A percentile compares a stretch with the other conserved stretches of the same genome.
Evolutionary conservation across 1,284 basidiomycete species (phyloP).

Genomic region (Rhodotorula mucilaginosa): DNA sequence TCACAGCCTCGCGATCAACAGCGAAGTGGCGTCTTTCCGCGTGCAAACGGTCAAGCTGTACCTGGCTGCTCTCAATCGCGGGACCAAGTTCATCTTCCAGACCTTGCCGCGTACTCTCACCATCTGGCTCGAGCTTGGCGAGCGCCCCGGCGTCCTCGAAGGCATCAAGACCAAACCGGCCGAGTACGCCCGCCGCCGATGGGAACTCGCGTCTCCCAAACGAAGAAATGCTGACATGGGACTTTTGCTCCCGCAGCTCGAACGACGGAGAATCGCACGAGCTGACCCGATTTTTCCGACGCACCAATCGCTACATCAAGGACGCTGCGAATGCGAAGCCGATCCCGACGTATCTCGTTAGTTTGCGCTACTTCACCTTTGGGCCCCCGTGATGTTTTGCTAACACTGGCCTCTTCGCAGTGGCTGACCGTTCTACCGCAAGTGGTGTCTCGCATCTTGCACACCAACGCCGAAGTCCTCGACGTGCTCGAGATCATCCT

Average conservation of each 20-base stretch:
- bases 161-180: constrained; percentile 33
- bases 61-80: constrained; percentile 69
- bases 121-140: constrained; percentile 92
- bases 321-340: constrained; percentile 56
- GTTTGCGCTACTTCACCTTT: neutral
- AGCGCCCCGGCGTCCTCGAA: constrained; percentile 51
- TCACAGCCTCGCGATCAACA: neutral
- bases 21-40: constrained; percentile 5
- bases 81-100: constrained; percentile 96
- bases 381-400: neutral
- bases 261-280: constrained; percentile 11
- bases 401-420: constrained; percentile 52
- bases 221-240: neutral
- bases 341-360: constrained; percentile 73
- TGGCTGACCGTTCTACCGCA: constrained; percentile 97
- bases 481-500: constrained; percentile 69
- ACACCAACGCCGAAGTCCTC: constrained; percentile 69
- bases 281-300: constrained; percentile 54
- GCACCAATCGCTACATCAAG: constrained; percentile 60
- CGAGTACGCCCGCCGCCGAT: constrained; percentile 1
- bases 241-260: neutral
- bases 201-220: neutral
- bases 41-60: constrained; percentile 61
- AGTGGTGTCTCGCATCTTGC: constrained; percentile 90
- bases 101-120: constrained; percentile 91